Evolutionary conservation across 78 protist genomes (phyloP), one percentile per base, ranked within the genome.

Genomic region (Dictyostelium firmibasis): DNA sequence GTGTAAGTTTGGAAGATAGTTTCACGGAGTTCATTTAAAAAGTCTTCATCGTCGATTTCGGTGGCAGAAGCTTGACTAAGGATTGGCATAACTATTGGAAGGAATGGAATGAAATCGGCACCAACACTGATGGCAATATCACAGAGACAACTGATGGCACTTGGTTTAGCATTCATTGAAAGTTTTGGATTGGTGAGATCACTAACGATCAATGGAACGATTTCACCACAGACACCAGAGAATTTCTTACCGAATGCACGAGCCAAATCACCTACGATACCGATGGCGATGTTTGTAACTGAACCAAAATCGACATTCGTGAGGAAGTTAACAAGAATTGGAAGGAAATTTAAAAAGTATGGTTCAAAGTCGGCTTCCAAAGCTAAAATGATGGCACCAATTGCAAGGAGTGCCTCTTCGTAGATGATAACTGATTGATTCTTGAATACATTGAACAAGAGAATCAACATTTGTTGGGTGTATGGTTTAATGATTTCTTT

Each of bases 51-150:
- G 23, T 92, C 75, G 27, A 70, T 14, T 25, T 36, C 67, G n/a
- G 67, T 86, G 29, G 25, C 23, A 14, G 84, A 60, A 23, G 94
- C 98, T 29, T 85, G 93, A 10, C 41, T 11, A 5, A 97, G 84
- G 78, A 97, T 67, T 16, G 31, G 13, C 96, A 91, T 92, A 16
- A 96, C 96, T 11, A 5, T 23, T 38, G 27, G 50, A 11, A 97
- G 79, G 92, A 94, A 96, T 36, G 44, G 62, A 35, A 70, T 94
- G 36, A 98, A 96, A n/a, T 31, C 93, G 23, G 72, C 96, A 6
- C 85, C 83, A 25, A 98, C 88, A 41, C 97, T 93, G 47, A 97
- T 25, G n/a, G 99, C 99, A 20, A 98, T 83, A 64, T 98, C 99
- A 53, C 99, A 98, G 10, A 98, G 91, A 84, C 88, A 44, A 14